A percentile compares a stretch with the other conserved stretches of the same genome.
These are phyloP conservation scores for Ormosia emarginata DNA, from an alignment of 306 rosid genomes.

Conservation along the genomic window DNA sequence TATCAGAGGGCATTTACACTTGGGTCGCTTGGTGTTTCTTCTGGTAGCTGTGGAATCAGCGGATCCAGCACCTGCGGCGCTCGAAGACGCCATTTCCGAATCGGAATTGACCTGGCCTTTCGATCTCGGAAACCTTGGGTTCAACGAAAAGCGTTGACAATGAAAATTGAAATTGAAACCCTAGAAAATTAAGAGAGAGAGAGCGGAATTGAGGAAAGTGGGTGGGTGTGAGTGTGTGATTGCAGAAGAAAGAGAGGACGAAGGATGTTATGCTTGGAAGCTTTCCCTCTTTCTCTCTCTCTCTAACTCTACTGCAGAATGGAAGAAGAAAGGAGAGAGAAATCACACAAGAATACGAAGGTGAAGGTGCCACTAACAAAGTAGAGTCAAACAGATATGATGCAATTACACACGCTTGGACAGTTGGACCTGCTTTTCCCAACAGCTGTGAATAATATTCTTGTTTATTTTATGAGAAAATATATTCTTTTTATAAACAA, in stretches of 20 bases:
- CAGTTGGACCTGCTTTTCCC: no score
- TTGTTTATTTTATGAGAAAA: no score
- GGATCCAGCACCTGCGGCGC: slow-evolving; percentile 77
- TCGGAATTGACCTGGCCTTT: slow-evolving; percentile 32
- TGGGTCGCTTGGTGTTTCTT: slow-evolving; percentile 84
- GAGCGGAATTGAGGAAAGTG: background rate
- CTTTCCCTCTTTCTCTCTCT: background rate
- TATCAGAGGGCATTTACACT: slow-evolving; percentile 49
- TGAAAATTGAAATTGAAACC: slow-evolving; percentile 8
- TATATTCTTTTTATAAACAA: no score
- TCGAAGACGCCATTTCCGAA: slow-evolving; percentile 64
- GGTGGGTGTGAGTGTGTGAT: background rate
- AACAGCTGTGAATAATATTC: no score
- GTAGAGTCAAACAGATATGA: background rate
- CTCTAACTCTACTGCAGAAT: background rate
- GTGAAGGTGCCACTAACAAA: background rate
- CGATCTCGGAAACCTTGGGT: background rate
- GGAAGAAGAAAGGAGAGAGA: slow-evolving; percentile 1
- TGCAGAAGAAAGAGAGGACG: background rate
- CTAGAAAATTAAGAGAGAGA: background rate
- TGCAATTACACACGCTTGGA: background rate
- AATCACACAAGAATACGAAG: background rate
- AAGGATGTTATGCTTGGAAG: background rate
- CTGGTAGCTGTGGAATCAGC: slow-evolving; percentile 63
- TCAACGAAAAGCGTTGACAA: background rate